These are phyloP conservation scores for Chytridium lagenaria DNA, from an alignment of 371 early-diverging fungal species.

Conservation along the genomic window DNA sequence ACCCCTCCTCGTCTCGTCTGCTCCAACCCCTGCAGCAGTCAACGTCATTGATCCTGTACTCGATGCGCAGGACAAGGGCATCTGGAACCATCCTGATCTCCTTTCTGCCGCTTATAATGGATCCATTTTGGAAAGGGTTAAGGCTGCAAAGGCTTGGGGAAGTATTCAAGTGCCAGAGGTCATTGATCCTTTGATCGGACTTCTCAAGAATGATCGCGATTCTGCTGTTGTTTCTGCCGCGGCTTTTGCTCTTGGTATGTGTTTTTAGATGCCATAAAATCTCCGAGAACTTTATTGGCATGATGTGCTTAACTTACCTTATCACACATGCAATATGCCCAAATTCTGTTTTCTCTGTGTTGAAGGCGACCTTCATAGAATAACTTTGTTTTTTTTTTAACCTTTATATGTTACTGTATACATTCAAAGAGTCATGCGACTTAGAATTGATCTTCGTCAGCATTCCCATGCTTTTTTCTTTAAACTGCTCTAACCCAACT, in stretches of 20 bases:
- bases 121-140: conserved; percentile 1
- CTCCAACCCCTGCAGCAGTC: not conserved
- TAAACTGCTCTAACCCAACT: no score
- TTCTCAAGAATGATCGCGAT: conserved; percentile 6
- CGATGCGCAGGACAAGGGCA: not conserved
- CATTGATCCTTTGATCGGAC: not conserved
- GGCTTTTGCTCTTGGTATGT: not conserved
- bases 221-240: conserved; percentile 8
- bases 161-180: not conserved
- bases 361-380: no score
- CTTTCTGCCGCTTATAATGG: not conserved
- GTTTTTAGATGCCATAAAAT: no score
- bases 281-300: no score
- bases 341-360: no score
- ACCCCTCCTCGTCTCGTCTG: not conserved
- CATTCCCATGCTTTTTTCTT: no score
- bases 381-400: no score
- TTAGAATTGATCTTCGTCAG: no score
- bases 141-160: conserved; percentile 2
- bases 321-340: no score
- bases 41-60: not conserved
- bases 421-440: no score
- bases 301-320: no score
- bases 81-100: not conserved
- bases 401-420: no score